Evolutionary conservation across 2,329 filamentous ascomycete genomes (phyloP), one percentile per base, ranked within the genome.

Genomic region (Ophiocordyceps australis): DNA sequence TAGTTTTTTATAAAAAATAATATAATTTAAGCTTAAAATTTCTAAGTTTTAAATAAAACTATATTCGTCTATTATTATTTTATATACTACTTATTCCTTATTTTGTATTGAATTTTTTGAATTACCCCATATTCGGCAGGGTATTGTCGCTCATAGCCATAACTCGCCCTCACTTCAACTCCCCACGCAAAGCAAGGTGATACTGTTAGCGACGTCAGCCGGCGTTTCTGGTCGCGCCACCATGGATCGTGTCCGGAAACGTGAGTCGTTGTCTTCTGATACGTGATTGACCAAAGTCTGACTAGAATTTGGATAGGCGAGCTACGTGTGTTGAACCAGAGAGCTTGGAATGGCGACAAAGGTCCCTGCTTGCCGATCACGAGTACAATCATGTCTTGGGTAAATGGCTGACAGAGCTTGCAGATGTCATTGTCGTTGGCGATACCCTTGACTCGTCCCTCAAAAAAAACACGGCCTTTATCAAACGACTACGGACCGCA

Each of bases 401-500:
- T 13, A 13, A 10, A 17, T 20, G 20, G 16, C 21, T 12, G n/a
- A n/a, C n/a, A n/a, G n/a, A n/a, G n/a, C n/a, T n/a, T n/a, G n/a
- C n/a, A 29, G 83, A 80, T 58, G 57, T 91, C 34, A 82, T 91
- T 43, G 54, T 69, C 28, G 73, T 89, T 38, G 74, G 70, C 49
- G 66, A 68, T 44, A 77, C 79, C 17, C 74, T 95, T 43, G 86
- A 95, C 52, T 93, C 86, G 27, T 89, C 85, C 26, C 64, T 95
- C 50, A 94, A 93, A 58, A 95, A 94, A 61, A 95, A 95, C 43
- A 95, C 86, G 4, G 83, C 85, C 37, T 94, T 95, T 50, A 95
- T 95, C 46, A 94, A 93, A 55, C 81, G 86, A 43, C 64, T 95
- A 29, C 80, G 86, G 39, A 94, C 86, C 30, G 80, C 82, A 32